These are phyloP conservation scores for Arthrocladium fulminans DNA, from an alignment of 2,329 filamentous ascomycete species.

Conservation along the genomic window DNA sequence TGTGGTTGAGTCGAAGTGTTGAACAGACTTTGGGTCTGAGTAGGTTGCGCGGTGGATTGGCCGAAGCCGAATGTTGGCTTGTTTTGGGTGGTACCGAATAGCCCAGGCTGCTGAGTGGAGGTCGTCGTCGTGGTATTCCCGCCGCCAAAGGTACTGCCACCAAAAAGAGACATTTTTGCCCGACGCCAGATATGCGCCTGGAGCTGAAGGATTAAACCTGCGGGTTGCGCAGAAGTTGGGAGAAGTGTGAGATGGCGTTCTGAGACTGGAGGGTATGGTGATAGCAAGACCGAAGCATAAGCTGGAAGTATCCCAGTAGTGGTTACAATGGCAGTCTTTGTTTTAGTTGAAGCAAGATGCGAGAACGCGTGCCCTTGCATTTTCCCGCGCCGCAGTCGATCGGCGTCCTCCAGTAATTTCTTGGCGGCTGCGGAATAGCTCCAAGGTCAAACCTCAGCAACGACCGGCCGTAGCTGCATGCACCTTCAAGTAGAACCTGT, in stretches of 20 bases:
- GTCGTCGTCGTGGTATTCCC: constrained; percentile 7
- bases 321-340: neutral
- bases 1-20: constrained; percentile 21
- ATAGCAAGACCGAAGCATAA: too few relatives aligned
- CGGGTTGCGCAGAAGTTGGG: neutral
- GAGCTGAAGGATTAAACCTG: neutral
- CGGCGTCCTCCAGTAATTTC: neutral
- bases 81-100: neutral
- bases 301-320: too few relatives aligned
- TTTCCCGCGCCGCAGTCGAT: neutral
- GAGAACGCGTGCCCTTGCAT: neutral
- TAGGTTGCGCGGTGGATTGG: neutral
- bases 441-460: neutral
- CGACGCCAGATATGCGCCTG: neutral
- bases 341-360: neutral
- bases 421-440: neutral
- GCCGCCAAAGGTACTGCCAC: neutral
- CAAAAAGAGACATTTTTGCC: neutral
- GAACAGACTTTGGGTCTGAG: constrained; percentile 1
- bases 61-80: constrained; percentile 8
- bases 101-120: neutral
- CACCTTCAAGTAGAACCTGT: neutral
- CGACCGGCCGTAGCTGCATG: neutral
- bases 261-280: neutral
- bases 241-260: neutral